Conservation (phyloP, 2,329 filamentous ascomycete species). For the Aureobasidium sp. region DNA sequence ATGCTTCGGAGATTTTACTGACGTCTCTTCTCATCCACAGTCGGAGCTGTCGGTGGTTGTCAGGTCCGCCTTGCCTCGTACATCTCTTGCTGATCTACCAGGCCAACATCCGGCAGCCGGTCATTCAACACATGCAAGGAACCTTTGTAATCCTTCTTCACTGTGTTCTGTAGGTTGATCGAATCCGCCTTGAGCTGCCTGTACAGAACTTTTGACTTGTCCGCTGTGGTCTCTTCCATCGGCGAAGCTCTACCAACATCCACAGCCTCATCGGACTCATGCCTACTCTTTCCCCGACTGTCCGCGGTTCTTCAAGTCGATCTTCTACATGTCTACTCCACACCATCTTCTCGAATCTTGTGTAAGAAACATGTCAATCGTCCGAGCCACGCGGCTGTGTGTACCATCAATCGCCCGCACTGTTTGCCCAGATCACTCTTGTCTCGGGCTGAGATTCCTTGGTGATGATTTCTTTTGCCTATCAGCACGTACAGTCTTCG, state of each 20-base stretch:
- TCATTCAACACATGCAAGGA: conserved; percentile 1
- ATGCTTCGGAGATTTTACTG: conserved; percentile 11
- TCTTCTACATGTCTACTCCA: neutral
- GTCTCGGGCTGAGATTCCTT: neutral
- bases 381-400: conserved; percentile 10
- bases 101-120: neutral
- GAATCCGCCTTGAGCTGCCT: too few species aligned
- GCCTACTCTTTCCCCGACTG: neutral
- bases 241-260: neutral
- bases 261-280: neutral
- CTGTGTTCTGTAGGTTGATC: neutral
- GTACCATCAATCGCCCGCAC: neutral
- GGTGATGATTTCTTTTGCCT: neutral
- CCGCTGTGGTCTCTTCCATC: neutral
- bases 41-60: neutral
- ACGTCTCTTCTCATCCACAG: neutral
- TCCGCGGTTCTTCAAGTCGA: neutral
- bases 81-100: conserved; percentile 4
- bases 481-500: neutral
- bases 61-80: neutral
- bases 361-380: conserved; percentile 6
- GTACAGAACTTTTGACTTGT: too few species aligned
- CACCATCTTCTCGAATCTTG: conserved; percentile 4
- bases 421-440: neutral
- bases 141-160: neutral